Evolutionary conservation across 2,329 filamentous ascomycete genomes (phyloP).

Genomic region (Aspergillus fijiensis): DNA sequence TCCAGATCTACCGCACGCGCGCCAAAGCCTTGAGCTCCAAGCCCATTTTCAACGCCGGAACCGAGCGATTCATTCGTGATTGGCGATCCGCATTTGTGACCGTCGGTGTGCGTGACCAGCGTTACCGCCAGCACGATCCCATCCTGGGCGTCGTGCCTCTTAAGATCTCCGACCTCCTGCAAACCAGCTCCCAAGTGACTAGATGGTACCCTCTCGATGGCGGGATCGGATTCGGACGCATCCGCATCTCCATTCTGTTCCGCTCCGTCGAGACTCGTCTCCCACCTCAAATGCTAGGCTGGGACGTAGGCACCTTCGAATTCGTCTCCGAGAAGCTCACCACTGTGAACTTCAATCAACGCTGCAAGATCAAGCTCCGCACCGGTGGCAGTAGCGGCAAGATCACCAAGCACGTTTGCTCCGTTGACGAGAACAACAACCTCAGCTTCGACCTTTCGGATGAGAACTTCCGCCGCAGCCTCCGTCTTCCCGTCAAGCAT

Average conservation of each 20-base stretch:
- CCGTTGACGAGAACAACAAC: conserved; percentile 57
- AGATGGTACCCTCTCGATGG: conserved; percentile 97
- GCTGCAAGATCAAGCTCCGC: conserved; percentile 69
- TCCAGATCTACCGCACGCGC: conserved; percentile 80
- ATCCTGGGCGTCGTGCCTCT: conserved; percentile 89
- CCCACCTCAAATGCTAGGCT: conserved; percentile 82
- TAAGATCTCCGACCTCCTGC: conserved; percentile 81
- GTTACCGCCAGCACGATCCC: conserved; percentile 89
- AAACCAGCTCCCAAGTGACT: conserved; percentile 81
- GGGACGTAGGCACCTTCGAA: conserved; percentile 94
- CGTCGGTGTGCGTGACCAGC: conserved; percentile 81
- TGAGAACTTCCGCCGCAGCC: conserved; percentile 50
- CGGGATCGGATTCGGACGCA: conserved; percentile 85
- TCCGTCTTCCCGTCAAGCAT: conserved; percentile 83
- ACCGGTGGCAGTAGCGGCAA: conserved; percentile 81
- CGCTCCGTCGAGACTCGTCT: conserved; percentile 82
- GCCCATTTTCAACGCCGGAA: conserved; percentile 96
- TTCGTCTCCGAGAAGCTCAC: conserved; percentile 72
- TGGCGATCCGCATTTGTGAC: conserved; percentile 88
- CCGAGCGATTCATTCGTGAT: conserved; percentile 87
- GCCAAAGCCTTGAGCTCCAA: conserved; percentile 91
- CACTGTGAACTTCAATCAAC: conserved; percentile 61
- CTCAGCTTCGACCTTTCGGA: conserved; percentile 59
- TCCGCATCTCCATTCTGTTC: conserved; percentile 86
- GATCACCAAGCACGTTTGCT: conserved; percentile 64